Evolutionary conservation across 2,329 filamentous ascomycete genomes (phyloP).

Genomic region (Pezicula radicicola): DNA sequence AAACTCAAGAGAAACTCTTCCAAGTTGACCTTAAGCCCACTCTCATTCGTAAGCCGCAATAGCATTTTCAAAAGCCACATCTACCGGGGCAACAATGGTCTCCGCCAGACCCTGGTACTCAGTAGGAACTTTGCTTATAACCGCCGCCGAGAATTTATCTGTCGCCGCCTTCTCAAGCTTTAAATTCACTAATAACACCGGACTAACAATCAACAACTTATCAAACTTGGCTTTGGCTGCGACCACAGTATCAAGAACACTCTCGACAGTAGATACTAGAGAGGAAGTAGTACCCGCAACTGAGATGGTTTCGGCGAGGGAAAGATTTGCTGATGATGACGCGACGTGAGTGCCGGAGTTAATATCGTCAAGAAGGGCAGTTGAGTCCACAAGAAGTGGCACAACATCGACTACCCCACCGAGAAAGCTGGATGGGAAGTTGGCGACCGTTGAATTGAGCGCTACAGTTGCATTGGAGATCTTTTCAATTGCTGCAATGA

Average conservation of each 20-base stretch:
- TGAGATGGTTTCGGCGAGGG: slow-evolving; percentile 32
- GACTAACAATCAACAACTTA: slow-evolving; percentile 34
- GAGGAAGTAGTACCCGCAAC: slow-evolving; percentile 30
- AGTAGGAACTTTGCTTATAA: slow-evolving; percentile 13
- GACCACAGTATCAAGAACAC: slow-evolving; percentile 8
- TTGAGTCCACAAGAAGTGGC: slow-evolving; percentile 37
- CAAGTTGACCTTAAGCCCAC: neutral
- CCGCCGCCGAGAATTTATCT: slow-evolving; percentile 15
- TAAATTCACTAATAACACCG: slow-evolving; percentile 40
- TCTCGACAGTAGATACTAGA: slow-evolving; percentile 3
- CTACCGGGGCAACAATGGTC: slow-evolving; percentile 34
- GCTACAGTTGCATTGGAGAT: slow-evolving; percentile 15
- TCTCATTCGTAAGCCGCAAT: slow-evolving; percentile 13
- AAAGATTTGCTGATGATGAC: slow-evolving; percentile 32
- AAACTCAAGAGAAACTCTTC: too few relatives aligned
- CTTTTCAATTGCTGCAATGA: slow-evolving; percentile 16
- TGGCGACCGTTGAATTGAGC: slow-evolving; percentile 15
- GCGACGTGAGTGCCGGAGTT: slow-evolving; percentile 35
- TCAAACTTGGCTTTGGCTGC: slow-evolving; percentile 41
- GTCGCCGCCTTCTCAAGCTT: slow-evolving; percentile 37
- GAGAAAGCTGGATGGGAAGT: slow-evolving; percentile 7
- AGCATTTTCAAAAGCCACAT: slow-evolving; percentile 14
- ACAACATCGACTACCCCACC: slow-evolving; percentile 9
- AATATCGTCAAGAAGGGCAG: slow-evolving; percentile 36
- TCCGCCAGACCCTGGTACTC: slow-evolving; percentile 13